Base-by-base conservation (phyloP, 805 yeast species). In the Candida chilensis region DNA sequence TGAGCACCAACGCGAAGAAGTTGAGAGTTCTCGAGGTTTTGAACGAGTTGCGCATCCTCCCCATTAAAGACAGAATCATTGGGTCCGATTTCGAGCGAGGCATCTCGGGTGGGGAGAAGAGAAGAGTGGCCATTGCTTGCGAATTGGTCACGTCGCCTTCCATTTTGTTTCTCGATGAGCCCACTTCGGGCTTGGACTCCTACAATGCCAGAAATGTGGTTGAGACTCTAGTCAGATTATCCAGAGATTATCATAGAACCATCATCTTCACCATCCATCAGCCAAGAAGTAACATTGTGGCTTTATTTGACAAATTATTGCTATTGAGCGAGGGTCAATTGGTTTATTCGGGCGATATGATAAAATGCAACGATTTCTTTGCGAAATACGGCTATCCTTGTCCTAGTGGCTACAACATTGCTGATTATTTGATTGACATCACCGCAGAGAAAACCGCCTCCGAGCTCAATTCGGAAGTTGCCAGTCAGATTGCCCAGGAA, bases 111-210 rank as follows among this genome's bases (percentile, higher is more conserved):
- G 95, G 95, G 39, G 96, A 87, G 45, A 85, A 86, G 50, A 64
- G 95, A 44, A 68, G 96, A 44, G 95, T 87, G 5, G 87, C 94
- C 0, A 87, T 87, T 51, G 96, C 95, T 1, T 86, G 95, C 52
- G 96, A 87, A 48, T 60, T 87, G 25, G 95, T 87, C 2, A 87
- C 96, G 0, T 78, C 87, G 2, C 96, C 96, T 1, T 71, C 87
- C 0, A 74, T 87, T 26, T 53, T 87, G 32, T 82, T 87, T 42
- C 57, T 87, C 32, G 96, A 87, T 54, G 96, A 87, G 49, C 96
- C 96, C 16, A 87, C 98, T 1, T 85, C 96, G 0, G 99, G 99
- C 1, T 64, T 92, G 35, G 99, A 92, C 52, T 78, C 96, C 5
- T 90, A 74, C 50, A 90, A 88, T 55, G 97, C 98, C 1, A 77